Percentiles rank a stretch among this genome's conserved stretches.
Conservation (phyloP, 116 monocot species). For the Zostera marina region DNA sequence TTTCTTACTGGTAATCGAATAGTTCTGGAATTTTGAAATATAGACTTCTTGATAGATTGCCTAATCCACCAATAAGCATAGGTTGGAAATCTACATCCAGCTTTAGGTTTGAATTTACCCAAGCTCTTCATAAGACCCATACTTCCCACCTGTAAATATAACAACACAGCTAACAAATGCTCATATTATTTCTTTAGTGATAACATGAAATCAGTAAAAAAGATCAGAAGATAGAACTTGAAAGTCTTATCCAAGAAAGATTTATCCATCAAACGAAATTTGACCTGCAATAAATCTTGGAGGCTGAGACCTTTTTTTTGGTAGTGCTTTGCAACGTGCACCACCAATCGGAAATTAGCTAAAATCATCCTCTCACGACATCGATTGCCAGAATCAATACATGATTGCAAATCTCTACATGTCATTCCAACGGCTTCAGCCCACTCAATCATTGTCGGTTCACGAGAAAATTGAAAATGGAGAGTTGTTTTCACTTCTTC, state of each 20-base stretch:
- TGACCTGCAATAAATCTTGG: slow-evolving; percentile 83
- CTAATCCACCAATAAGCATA: slow-evolving; percentile 97
- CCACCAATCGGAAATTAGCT: slow-evolving; percentile 74
- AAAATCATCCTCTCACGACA: slow-evolving; percentile 58
- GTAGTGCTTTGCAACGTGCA: slow-evolving; percentile 82
- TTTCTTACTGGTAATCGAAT: slow-evolving; percentile 65
- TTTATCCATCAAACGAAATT: not conserved
- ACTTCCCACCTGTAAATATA: slow-evolving; percentile 53
- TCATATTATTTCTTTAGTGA: not conserved
- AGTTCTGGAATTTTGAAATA: slow-evolving; percentile 68
- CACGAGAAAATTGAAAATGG: slow-evolving; percentile 35
- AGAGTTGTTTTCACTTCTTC: slow-evolving; percentile 60
- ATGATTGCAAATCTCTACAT: slow-evolving; percentile 35
- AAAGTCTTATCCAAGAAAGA: not conserved
- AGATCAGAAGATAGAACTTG: not conserved
- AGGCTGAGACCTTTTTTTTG: slow-evolving; percentile 62
- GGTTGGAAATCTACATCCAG: slow-evolving; percentile 75
- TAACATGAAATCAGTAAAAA: not conserved
- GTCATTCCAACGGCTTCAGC: slow-evolving; percentile 62
- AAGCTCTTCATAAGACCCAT: slow-evolving; percentile 81
- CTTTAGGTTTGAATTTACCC: slow-evolving; percentile 74
- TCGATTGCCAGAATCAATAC: slow-evolving; percentile 33
- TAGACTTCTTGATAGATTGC: slow-evolving; percentile 77
- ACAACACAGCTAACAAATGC: too few species aligned
- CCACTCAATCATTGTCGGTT: slow-evolving; percentile 71